Conservation (phyloP, 2,329 filamentous ascomycete species). For the Cadophora malorum region DNA sequence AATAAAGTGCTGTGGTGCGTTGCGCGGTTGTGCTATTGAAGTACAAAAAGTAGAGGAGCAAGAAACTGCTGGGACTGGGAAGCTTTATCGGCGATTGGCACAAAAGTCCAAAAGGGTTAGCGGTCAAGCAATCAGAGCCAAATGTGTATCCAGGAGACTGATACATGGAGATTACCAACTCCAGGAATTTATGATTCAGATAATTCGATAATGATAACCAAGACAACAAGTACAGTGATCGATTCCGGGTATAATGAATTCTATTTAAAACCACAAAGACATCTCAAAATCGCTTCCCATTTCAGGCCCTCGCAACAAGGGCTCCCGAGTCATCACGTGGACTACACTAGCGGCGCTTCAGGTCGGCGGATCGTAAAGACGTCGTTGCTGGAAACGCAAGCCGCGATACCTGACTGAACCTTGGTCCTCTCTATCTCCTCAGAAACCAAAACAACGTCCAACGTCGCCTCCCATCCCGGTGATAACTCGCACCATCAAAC, state of each 20-base stretch:
- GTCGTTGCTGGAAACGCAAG: slow-evolving; percentile 25
- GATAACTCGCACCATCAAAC: slow-evolving; percentile 21
- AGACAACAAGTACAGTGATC: neutral
- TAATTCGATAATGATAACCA: neutral
- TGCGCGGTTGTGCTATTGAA: neutral
- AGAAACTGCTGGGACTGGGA: neutral
- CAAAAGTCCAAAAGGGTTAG: slow-evolving; percentile 18
- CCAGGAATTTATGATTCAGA: neutral
- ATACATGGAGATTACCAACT: neutral
- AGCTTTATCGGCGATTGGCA: slow-evolving; percentile 29
- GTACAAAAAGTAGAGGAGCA: slow-evolving; percentile 30
- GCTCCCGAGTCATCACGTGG: slow-evolving; percentile 25
- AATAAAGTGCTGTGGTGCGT: neutral
- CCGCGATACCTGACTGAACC: slow-evolving; percentile 31
- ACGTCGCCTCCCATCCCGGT: slow-evolving; percentile 30
- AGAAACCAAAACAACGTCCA: slow-evolving; percentile 26
- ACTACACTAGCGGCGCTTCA: slow-evolving; percentile 24
- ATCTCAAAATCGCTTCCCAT: too few relatives aligned
- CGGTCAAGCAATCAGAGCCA: slow-evolving; percentile 11
- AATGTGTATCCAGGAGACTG: too few relatives aligned
- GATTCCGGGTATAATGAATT: neutral
- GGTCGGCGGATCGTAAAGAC: slow-evolving; percentile 26
- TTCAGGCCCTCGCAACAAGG: slow-evolving; percentile 1
- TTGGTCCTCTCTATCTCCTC: slow-evolving; percentile 24
- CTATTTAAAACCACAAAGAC: slow-evolving; percentile 5